Base-by-base conservation (phyloP, 2,329 filamentous ascomycete genomes). In the Torrubiella hemipterigena region DNA sequence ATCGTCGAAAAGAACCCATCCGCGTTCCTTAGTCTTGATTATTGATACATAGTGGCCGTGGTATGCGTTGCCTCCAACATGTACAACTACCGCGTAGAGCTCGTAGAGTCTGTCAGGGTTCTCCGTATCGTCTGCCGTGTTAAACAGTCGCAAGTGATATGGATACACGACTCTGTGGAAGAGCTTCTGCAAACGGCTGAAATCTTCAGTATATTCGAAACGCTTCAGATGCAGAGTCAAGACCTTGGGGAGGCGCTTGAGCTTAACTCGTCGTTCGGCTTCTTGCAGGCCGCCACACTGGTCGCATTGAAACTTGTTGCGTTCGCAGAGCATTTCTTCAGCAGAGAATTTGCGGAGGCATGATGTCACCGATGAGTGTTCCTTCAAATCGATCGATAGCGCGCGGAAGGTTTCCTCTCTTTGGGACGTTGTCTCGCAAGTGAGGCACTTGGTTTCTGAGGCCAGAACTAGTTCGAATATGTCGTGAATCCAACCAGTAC, bases 221-320 rank as follows among this genome's bases (percentile, higher is more conserved):
- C 91, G 76, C 59, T 98, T 98, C 39, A 98, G 60, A 51, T 98
- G 91, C 35, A 98, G 62, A 5, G 91, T 87, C 40, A 98, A 59
- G 37, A 98, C 85, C 49, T 84, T 86, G 4, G 91, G 91, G 49
- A 96, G 61, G 32, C 83, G 75, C 63, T 98, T 96, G 45, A 98
- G 89, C 65, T 96, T 98, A 91, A 98, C 98, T 41, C 91, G 75
- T 64, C 96, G 98, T 56, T 98, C 91, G 1, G 91, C 91, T 58
- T 98, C 91, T 56, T 98, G 91, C 33, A 98, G 63, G 3, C 91
- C 91, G 32, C 91, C 91, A 45, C 91, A 98, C 46, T 87, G 87
- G 52, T 98, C 91, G 58, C 91, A 98, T 51, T 98, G 89, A 43
- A 98, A 98, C 52, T 98, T 98, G 63, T 98, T 96, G 38, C 87